Evolutionary conservation across 768 basidiomycete species (phyloP).

Genomic region (Suillus hirtellus): DNA sequence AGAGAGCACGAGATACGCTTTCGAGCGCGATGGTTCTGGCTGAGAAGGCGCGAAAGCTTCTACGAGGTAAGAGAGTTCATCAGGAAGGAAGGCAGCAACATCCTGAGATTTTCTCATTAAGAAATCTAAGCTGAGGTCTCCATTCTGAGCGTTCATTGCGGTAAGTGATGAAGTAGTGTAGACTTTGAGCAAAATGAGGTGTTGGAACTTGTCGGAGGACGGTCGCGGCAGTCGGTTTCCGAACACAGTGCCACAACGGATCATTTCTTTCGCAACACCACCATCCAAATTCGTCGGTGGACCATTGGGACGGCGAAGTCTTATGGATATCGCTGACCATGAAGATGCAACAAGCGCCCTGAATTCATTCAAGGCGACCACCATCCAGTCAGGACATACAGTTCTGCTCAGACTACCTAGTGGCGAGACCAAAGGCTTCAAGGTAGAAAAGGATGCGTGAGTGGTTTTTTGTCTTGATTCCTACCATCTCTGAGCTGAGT

Average conservation of each 20-base stretch:
- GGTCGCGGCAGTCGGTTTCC: neutral
- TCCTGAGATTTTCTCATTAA: conserved; percentile 37
- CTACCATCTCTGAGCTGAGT: conserved; percentile 8
- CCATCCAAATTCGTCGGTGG: neutral
- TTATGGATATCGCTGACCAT: conserved; percentile 18
- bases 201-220: neutral
- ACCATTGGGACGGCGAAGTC: neutral
- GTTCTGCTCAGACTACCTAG: conserved; percentile 80
- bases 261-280: conserved; percentile 6
- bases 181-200: neutral
- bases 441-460: conserved; percentile 72
- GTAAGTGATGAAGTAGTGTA: neutral
- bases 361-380: conserved; percentile 21
- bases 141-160: neutral
- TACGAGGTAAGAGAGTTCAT: conserved; percentile 54
- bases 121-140: conserved; percentile 25
- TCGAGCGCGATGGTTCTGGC: conserved; percentile 50
- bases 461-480: conserved; percentile 26
- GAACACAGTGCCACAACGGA: conserved; percentile 1
- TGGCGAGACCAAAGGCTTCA: conserved; percentile 73
- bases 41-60: conserved; percentile 54
- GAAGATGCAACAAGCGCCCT: conserved; percentile 13
- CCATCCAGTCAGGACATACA: conserved; percentile 69
- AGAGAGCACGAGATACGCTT: conserved; percentile 70
- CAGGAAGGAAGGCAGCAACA: conserved; percentile 42